Evolutionary conservation across 345 rosid species (phyloP).

Genomic region (Arabidopsis thaliana): TAIR10.1 NC_003070.9:2229001-2229500

Average conservation of each 20-base stretch:
- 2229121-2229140: slow-evolving; percentile 53
- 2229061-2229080: slow-evolving; percentile 43
- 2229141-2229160: slow-evolving; percentile 42
- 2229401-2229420: not conserved
- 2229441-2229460: slow-evolving; percentile 11
- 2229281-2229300: not conserved
- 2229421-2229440: slow-evolving; percentile 5
- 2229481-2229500: not conserved
- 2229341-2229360: not conserved
- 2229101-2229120: slow-evolving; percentile 56
- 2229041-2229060: slow-evolving; percentile 40
- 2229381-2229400: not conserved
- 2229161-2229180: slow-evolving; percentile 24
- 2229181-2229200: not conserved
- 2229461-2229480: not conserved
- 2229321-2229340: not conserved
- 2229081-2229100: slow-evolving; percentile 47
- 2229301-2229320: not conserved
- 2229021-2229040: slow-evolving; percentile 35
- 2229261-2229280: not conserved
- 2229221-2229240: too few relatives aligned
- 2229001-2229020: slow-evolving; percentile 34
- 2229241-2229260: not conserved
- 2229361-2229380: too few relatives aligned
- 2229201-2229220: not conserved